Evolutionary conservation across 805 yeast genomes (phyloP).

Genomic region (Gaillardinia entomophila): DNA sequence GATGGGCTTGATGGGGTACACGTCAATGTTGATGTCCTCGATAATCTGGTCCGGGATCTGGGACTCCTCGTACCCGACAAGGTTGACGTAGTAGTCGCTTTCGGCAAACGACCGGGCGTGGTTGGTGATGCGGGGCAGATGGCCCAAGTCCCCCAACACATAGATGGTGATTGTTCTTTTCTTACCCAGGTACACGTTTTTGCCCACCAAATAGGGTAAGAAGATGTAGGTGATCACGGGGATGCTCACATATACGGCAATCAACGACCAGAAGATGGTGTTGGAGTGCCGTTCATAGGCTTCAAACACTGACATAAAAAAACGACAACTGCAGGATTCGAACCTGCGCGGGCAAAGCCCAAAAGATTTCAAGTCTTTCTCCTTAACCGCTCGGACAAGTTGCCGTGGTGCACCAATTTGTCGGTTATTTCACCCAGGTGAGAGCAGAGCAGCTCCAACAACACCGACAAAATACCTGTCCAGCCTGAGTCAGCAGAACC

Average conservation of each 20-base stretch:
- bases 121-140: conserved; percentile 90
- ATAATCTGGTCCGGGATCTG: conserved; percentile 44
- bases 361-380: conserved; percentile 55
- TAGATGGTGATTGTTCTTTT: conserved; percentile 60
- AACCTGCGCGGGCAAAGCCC: conserved; percentile 63
- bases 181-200: conserved; percentile 14
- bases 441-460: too few relatives aligned
- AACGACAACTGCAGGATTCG: conserved; percentile 72
- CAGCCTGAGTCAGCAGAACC: too few relatives aligned
- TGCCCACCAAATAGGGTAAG: conserved; percentile 30
- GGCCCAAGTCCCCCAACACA: conserved; percentile 91
- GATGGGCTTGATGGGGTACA: conserved; percentile 41
- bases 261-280: conserved; percentile 25
- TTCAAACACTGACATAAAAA: conserved; percentile 26
- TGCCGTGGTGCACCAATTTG: conserved; percentile 22
- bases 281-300: background rate
- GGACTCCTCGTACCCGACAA: conserved; percentile 77
- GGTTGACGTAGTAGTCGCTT: conserved; percentile 65
- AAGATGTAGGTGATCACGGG: conserved; percentile 39
- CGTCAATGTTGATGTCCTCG: conserved; percentile 46
- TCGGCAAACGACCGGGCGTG: conserved; percentile 78
- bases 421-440: too few relatives aligned
- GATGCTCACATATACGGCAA: conserved; percentile 40
- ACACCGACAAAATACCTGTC: too few relatives aligned
- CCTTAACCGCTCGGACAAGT: conserved; percentile 56